These are phyloP conservation scores for Coemansia sp. DNA, from an alignment of 192 early-diverging fungal genomes.

Conservation along the genomic window DNA sequence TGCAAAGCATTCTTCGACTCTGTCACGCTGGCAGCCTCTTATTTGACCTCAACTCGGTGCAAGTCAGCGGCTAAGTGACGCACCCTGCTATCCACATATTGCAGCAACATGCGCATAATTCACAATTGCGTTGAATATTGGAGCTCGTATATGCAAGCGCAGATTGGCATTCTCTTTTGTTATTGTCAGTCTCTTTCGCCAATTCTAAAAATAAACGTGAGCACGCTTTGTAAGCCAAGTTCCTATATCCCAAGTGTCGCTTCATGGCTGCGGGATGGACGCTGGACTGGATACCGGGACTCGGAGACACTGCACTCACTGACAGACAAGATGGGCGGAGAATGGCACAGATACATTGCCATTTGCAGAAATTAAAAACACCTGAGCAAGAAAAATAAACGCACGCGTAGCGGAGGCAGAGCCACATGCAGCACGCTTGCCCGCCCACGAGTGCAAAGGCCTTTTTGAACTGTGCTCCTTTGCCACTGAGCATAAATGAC, in stretches of 20 bases:
- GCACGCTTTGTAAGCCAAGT: constrained; percentile 2
- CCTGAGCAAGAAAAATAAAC: neutral
- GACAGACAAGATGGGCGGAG: neutral
- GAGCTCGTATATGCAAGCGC: neutral
- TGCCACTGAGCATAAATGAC: neutral
- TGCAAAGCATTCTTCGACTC: neutral
- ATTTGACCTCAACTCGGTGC: neutral
- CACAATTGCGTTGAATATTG: constrained; percentile 1
- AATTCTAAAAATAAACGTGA: constrained; percentile 1
- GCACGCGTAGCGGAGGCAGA: neutral
- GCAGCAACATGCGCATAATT: neutral
- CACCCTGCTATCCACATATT: neutral
- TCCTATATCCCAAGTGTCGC: neutral
- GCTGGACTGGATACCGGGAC: neutral
- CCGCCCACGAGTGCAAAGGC: neutral
- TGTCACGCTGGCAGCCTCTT: neutral
- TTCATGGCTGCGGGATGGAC: neutral
- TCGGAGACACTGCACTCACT: neutral
- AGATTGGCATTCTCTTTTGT: neutral
- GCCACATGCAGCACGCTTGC: constrained; percentile 8
- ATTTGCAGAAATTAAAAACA: constrained; percentile 8
- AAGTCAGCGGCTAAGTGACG: constrained; percentile 1
- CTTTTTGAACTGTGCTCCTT: neutral
- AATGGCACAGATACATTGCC: neutral
- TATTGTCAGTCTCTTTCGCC: neutral